Conservation (phyloP, 768 basidiomycete species). For the Leucocoprinus birnbaumii region DNA sequence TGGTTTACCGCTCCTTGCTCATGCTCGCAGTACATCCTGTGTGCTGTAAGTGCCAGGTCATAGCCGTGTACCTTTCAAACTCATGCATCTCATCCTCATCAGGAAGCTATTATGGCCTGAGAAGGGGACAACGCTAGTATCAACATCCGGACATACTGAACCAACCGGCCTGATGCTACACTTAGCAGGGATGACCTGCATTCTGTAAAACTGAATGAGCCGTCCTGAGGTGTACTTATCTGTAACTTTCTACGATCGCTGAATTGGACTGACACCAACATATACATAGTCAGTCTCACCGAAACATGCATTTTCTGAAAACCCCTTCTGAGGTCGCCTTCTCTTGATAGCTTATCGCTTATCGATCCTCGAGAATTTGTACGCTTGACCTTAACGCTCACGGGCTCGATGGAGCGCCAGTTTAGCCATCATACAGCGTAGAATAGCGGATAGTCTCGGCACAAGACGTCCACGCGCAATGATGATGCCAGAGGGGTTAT, state of each 20-base stretch:
- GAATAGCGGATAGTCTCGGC: constrained; percentile 34
- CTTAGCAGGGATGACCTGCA: constrained; percentile 35
- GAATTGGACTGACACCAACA: background rate
- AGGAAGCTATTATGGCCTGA: constrained; percentile 45
- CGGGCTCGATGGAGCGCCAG: constrained; percentile 48
- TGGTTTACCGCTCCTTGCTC: constrained; percentile 32
- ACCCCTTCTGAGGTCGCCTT: constrained; percentile 46
- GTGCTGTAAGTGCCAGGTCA: constrained; percentile 43
- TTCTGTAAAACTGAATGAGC: constrained; percentile 66
- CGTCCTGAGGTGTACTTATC: constrained; percentile 59
- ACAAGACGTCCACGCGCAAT: constrained; percentile 29
- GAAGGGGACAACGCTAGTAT: constrained; percentile 31
- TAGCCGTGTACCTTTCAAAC: background rate
- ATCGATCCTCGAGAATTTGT: constrained; percentile 67
- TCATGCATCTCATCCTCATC: background rate
- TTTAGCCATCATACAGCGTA: constrained; percentile 40
- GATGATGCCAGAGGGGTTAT: constrained; percentile 35
- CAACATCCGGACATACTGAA: constrained; percentile 51
- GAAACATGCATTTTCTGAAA: constrained; percentile 49
- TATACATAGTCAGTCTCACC: constrained; percentile 34
- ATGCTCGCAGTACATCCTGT: constrained; percentile 46
- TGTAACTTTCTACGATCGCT: constrained; percentile 33
- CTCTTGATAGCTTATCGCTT: constrained; percentile 56
- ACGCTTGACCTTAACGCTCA: constrained; percentile 51
- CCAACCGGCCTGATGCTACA: constrained; percentile 54